Conservation (phyloP, 2,329 filamentous ascomycete genomes). For the Phoma sp. region DNA sequence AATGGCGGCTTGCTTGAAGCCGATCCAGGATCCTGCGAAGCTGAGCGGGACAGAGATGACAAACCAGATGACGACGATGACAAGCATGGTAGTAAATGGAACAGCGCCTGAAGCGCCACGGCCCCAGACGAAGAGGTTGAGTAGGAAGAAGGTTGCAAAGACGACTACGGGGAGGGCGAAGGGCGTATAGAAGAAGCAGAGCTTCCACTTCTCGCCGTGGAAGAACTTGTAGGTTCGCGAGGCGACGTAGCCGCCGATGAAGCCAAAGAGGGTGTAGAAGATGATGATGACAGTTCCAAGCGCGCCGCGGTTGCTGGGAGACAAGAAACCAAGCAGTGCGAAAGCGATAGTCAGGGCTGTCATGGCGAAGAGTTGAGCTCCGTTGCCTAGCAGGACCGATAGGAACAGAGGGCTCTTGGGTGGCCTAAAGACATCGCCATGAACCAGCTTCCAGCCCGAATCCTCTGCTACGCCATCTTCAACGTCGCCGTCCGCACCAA, state of each 20-base stretch:
- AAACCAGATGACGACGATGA: conserved; percentile 95
- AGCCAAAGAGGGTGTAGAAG: conserved; percentile 91
- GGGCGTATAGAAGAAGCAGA: conserved; percentile 89
- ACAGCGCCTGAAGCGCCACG: conserved; percentile 92
- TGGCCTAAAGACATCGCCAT: conserved; percentile 94
- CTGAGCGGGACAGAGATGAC: conserved; percentile 93
- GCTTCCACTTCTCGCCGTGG: conserved; percentile 91
- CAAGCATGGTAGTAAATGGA: conserved; percentile 95
- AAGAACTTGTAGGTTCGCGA: conserved; percentile 94
- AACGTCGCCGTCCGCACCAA: conserved; percentile 75
- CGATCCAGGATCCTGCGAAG: conserved; percentile 88
- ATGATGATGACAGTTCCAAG: conserved; percentile 92
- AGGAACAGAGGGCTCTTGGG: conserved; percentile 84
- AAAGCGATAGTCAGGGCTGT: conserved; percentile 91
- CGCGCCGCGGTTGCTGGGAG: conserved; percentile 92
- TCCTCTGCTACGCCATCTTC: conserved; percentile 97
- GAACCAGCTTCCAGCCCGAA: conserved; percentile 97
- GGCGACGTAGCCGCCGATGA: conserved; percentile 89
- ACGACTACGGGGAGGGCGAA: conserved; percentile 85
- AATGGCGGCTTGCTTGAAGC: conserved; percentile 75
- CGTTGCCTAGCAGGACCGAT: conserved; percentile 88
- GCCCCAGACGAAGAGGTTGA: conserved; percentile 96
- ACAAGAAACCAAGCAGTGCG: conserved; percentile 91
- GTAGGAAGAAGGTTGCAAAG: conserved; percentile 87
- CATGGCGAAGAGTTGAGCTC: conserved; percentile 97